Base-by-base conservation (phyloP, 139 green algal species). In the Picochlorum sp. region DNA sequence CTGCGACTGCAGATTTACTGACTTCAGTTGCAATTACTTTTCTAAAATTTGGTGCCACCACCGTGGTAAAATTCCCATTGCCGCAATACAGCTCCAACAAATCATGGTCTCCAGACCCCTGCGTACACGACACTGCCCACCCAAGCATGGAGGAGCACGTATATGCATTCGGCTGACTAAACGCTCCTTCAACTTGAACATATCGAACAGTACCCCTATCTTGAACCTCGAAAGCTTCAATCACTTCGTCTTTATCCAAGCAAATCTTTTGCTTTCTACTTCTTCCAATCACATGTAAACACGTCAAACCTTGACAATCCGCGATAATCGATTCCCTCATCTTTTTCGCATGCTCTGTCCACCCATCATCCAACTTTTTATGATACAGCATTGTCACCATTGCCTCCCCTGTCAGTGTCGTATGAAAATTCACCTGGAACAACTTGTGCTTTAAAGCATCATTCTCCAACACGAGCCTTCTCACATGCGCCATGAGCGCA, bases 1-100 rank as follows among this genome's bases (percentile, higher is more conserved):
- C 87, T 10, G 81, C 85, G 7, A 96, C 87, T 1, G 77, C 77
- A 0, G 68, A 60, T 67, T 94, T 94, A 63, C 83, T 88, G 20
- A 96, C 73, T 76, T 96, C 90, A n/a, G 90, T 96, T 1, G 87
- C 90, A 4, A 96, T 71, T 20, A 92, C 86, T 20, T 77, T 65
- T 45, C 75, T 59, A 81, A 95, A 96, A 72, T 91, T 92, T 24
- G 79, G 67, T 6, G 89, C 84, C 18, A 97, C 59, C 0, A 89
- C 85, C 1, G 91, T 72, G 1, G 88, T 95, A 83, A 97, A 96
- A 77, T 96, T 96, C 45, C 87, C 87, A 73, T 97, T 97, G 51
- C 92, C 92, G 63, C 90, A 96, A 81, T 96, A 97, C 30, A 97
- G 75, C 76, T 95, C 88, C 28, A 91, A 65, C 49, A 91, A 63